Evolutionary conservation across 2,329 filamentous ascomycete species (phyloP).

Genomic region (Colletotrichum endophyticum): DNA sequence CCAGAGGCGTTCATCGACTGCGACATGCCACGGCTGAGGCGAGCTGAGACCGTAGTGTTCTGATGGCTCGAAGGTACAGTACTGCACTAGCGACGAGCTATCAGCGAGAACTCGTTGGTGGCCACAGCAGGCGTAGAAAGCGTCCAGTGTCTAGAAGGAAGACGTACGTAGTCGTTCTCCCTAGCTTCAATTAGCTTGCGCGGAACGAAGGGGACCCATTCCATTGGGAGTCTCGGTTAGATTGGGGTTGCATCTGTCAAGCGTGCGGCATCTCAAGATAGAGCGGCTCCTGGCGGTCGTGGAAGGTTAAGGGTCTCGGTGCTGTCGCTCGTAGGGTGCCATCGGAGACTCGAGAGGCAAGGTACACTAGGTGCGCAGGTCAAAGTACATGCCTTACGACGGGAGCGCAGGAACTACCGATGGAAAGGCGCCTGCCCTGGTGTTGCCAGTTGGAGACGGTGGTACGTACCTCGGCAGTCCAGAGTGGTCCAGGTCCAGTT

Average conservation of each 20-base stretch:
- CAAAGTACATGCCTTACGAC: not conserved
- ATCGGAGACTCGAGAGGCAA: not conserved
- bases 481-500: not conserved
- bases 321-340: not conserved
- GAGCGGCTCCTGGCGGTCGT: not conserved
- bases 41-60: not conserved
- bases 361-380: not conserved
- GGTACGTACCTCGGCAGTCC: not conserved
- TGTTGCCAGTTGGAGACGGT: not conserved
- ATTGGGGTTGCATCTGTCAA: slow-evolving; percentile 14
- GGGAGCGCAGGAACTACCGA: not conserved
- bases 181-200: slow-evolving; percentile 8
- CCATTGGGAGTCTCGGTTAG: slow-evolving; percentile 15
- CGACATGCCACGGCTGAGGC: not conserved
- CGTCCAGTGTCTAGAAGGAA: not conserved
- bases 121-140: not conserved
- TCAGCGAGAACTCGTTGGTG: not conserved
- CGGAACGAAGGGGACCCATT: slow-evolving; percentile 8
- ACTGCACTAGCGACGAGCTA: not conserved
- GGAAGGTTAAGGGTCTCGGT: not conserved
- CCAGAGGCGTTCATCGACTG: not conserved
- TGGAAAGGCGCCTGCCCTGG: not conserved
- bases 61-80: not conserved
- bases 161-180: slow-evolving; percentile 4
- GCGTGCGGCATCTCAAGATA: not conserved